These are phyloP conservation scores for Lasiosphaeriaceae sp. DNA, from an alignment of 495 filamentous ascomycete species.

Conservation along the genomic window DNA sequence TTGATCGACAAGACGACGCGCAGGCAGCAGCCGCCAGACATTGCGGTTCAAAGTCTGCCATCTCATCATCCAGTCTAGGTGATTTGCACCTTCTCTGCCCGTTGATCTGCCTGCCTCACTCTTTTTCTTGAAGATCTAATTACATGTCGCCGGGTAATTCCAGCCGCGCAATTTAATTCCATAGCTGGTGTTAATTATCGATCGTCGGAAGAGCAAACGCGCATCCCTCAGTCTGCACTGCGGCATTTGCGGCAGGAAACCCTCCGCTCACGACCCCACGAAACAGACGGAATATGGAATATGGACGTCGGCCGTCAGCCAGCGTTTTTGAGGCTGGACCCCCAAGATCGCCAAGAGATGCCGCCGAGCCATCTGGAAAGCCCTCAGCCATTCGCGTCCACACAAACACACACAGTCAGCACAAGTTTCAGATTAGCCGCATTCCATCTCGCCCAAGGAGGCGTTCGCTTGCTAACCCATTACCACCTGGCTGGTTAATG, in stretches of 20 bases:
- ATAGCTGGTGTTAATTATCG: background rate
- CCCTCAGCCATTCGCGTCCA: background rate
- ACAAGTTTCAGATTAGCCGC: slow-evolving; percentile 8
- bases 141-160: slow-evolving; percentile 26
- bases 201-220: slow-evolving; percentile 7
- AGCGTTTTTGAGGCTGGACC: background rate
- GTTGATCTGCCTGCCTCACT: background rate
- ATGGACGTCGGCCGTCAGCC: background rate
- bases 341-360: slow-evolving; percentile 1
- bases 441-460: background rate
- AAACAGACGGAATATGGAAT: background rate
- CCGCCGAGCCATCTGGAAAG: background rate
- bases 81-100: too few relatives aligned
- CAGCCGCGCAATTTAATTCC: slow-evolving; percentile 14
- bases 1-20: too few relatives aligned
- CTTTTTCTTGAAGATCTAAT: too few relatives aligned
- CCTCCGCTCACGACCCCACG: background rate
- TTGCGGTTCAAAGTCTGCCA: too few relatives aligned
- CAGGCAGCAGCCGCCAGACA: too few relatives aligned
- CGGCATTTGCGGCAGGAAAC: background rate
- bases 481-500: slow-evolving; percentile 10
- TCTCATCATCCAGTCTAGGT: too few relatives aligned
- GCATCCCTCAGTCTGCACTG: slow-evolving; percentile 3
- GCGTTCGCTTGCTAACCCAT: slow-evolving; percentile 6
- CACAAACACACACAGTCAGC: background rate